Evolutionary conservation across 768 basidiomycete species (phyloP), one percentile per base, ranked within the genome.

Genomic region (Lactarius deliciosus): DNA sequence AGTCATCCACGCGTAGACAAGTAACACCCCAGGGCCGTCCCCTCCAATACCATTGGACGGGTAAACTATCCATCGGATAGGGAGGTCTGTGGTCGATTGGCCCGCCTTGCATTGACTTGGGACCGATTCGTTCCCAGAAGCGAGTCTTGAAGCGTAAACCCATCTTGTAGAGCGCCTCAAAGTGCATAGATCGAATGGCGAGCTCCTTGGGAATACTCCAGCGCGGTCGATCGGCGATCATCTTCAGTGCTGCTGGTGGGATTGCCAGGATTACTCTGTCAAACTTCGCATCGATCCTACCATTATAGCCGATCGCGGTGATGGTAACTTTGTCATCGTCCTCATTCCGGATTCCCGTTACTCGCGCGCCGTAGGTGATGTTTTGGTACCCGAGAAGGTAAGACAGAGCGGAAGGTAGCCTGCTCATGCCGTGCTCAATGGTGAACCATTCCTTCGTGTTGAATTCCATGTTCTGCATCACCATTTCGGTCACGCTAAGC

Each of bases 1-100:
- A 13, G 74, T 58, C 64, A 73, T 74, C 72, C 72, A 72, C 45
- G 73, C 74, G 55, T 72, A 69, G 32, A 74, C 38, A 10, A 75
- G 65, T 7, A 74, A 34, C 11, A 73, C 74, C 20, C 74, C 74
- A 18, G 74, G 71, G 20, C 74, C 73, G 7, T 69, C 61, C 1
- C 57, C 59, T 18, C 61, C 68, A 40, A 66, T 63, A 20, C 70
- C 64, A 30, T 70, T 63, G 5, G 70, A 69, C 0, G 70, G 70
- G 30, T 69, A 70, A 5, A 69, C 64, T 16, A 70, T 55, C 68
- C 69, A 66, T 2, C 70, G 68, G 30, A 70, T 64, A 1, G 70
- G 70, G 15, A 70, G 60, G 45, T 70, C 70, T 4, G 70, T 69
- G 8, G 69, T 69, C 16, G 70, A 70, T 53, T 70, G 70, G 70